These are phyloP conservation scores for Ceratobasidium sp. DNA, from an alignment of 1,284 basidiomycete genomes.

Conservation along the genomic window DNA sequence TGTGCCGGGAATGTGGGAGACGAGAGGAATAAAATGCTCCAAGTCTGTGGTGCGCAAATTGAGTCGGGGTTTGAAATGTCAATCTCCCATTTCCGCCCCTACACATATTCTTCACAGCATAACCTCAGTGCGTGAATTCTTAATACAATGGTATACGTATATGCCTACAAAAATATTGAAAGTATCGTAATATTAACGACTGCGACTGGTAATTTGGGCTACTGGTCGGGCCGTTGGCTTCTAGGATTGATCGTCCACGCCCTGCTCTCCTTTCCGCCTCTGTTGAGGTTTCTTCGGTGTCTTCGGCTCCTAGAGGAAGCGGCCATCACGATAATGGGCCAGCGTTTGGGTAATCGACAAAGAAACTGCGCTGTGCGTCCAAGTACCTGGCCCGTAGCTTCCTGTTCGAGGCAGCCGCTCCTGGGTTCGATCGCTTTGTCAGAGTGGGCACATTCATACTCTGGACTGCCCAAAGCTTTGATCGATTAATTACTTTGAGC, in stretches of 20 bases:
- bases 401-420: not conserved
- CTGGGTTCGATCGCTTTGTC: not conserved
- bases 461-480: too few relatives aligned
- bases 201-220: not conserved
- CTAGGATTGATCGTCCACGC: not conserved
- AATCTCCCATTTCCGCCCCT: not conserved
- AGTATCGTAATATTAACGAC: not conserved
- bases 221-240: not conserved
- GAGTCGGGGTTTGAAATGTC: constrained; percentile 15
- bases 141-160: not conserved
- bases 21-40: not conserved
- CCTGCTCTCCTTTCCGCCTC: not conserved
- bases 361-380: not conserved
- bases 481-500: not conserved
- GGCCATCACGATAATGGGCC: not conserved
- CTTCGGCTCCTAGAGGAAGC: not conserved
- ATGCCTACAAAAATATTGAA: not conserved
- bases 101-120: too few relatives aligned
- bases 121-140: too few relatives aligned
- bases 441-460: not conserved
- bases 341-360: not conserved
- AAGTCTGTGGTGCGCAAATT: constrained; percentile 20
- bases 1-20: constrained; percentile 8
- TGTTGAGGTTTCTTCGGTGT: constrained; percentile 1
- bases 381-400: not conserved